A percentile compares a stretch with the other conserved stretches of the same genome.
phyloP scores from a whole-genome alignment of 371 early-diverging fungal genomes.

The Coemansia sp. region DNA sequence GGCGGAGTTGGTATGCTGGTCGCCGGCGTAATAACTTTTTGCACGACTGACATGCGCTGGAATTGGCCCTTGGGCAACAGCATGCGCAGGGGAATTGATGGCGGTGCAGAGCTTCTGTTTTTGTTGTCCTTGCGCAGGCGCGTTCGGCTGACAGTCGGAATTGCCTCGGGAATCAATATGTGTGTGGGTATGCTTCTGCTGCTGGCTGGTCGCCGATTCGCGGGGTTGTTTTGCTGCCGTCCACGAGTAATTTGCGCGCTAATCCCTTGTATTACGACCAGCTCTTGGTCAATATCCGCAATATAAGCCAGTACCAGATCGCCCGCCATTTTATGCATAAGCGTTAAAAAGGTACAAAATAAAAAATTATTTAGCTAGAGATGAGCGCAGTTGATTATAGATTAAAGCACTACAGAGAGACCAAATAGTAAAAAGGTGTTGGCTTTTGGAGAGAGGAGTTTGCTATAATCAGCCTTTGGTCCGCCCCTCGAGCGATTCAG shows the following conservation, averaged over 20 bases:
- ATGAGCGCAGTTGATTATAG: not conserved
- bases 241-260: constrained; percentile 38
- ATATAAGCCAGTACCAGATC: constrained; percentile 19
- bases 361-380: not conserved
- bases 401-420: not conserved
- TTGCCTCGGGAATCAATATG: not conserved
- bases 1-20: constrained; percentile 11
- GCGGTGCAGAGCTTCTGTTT: constrained; percentile 9
- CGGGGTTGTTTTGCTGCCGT: constrained; percentile 20
- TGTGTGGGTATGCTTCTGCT: not conserved
- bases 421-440: not conserved
- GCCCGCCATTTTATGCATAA: constrained; percentile 1
- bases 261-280: constrained; percentile 43
- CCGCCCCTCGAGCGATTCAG: not conserved
- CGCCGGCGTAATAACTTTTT: not conserved
- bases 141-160: constrained; percentile 1
- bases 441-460: not conserved
- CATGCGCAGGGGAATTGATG: constrained; percentile 36
- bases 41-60: not conserved
- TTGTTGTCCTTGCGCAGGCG: constrained; percentile 12
- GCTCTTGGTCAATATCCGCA: constrained; percentile 34
- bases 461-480: not conserved
- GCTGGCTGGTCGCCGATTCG: constrained; percentile 3
- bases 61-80: constrained; percentile 14
- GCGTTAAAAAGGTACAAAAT: not conserved